Evolutionary conservation across 2,329 filamentous ascomycete genomes (phyloP), one percentile per base, ranked within the genome.

Genomic region (Neopestalotiopsis sp.): DNA sequence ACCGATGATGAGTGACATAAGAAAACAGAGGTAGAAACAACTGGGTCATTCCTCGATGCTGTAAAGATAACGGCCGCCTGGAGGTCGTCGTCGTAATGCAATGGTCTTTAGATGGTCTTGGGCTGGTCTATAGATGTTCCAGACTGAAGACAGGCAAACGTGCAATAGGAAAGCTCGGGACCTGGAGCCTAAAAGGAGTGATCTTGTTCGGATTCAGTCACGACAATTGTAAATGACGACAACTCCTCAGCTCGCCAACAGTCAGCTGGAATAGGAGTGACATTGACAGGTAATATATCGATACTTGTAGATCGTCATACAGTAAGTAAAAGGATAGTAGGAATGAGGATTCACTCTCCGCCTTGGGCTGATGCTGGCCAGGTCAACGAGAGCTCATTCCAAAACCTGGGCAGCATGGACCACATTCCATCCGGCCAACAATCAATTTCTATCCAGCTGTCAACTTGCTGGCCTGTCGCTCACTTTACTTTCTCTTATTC

Each of bases 261-360:
- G 45, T 9, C 14, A 52, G 20, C 45, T 52, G 45, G n/a, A 52
- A 52, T 52, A 52, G 45, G 45, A 52, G 45, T 52, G 45, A 2
- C 6, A 12, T n/a, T 9, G 20, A 52, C 9, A n/a, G 45, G 45
- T 20, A 52, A 52, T 52, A 52, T 52, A 52, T 52, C 45, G 45
- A 52, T 52, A 52, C 45, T 52, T 52, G 45, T 52, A 52, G 45
- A 52, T 52, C 45, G 45, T 52, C 45, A 52, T 52, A 52, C 45
- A 52, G 45, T 52, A 52, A 52, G 45, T 52, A 7, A 4, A 52
- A 20, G 20, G 45, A 17, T 20, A 52, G 45, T 52, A 52, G 45
- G 45, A 52, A 52, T 52, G 45, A 52, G 45, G 45, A 52, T 52
- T 52, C 45, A 17, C 45, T 52, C 45, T 52, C 45, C 45, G 45